phyloP scores from a whole-genome alignment of 208 protist species.

The Phytomonas sp. region DNA sequence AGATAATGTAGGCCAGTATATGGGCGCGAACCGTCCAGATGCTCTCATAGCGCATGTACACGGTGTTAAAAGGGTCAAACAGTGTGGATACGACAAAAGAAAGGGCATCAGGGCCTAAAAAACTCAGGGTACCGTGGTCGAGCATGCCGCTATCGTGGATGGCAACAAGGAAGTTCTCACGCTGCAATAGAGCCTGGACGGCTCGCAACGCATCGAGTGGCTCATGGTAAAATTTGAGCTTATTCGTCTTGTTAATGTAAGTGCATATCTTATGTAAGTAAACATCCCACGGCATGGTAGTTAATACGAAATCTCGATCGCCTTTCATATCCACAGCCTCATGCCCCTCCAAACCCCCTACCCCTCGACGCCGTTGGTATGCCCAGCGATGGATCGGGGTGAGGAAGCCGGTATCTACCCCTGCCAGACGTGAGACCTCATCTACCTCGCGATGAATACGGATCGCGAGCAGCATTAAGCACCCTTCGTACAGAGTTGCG shows the following conservation, averaged over 20 bases:
- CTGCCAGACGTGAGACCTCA: slow-evolving; percentile 28
- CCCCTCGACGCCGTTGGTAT: slow-evolving; percentile 25
- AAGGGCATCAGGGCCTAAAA: slow-evolving; percentile 27
- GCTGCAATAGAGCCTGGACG: slow-evolving; percentile 56
- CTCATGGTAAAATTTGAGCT: slow-evolving; percentile 13
- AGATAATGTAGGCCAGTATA: slow-evolving; percentile 28
- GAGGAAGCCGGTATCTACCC: slow-evolving; percentile 50
- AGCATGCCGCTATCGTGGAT: slow-evolving; percentile 46
- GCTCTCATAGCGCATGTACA: slow-evolving; percentile 28
- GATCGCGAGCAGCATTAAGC: slow-evolving; percentile 37
- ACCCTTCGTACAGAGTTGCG: slow-evolving; percentile 42
- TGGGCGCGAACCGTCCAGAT: slow-evolving; percentile 27
- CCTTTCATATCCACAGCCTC: slow-evolving; percentile 20
- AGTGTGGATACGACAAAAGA: slow-evolving; percentile 35
- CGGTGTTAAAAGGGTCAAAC: slow-evolving; percentile 63
- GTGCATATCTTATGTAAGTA: slow-evolving; percentile 58
- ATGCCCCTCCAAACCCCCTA: slow-evolving; percentile 26
- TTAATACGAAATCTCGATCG: slow-evolving; percentile 29
- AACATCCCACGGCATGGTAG: slow-evolving; percentile 50
- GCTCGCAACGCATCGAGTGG: slow-evolving; percentile 54
- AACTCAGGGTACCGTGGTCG: slow-evolving; percentile 33
- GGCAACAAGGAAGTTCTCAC: slow-evolving; percentile 69
- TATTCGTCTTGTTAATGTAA: slow-evolving; percentile 19
- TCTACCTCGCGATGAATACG: slow-evolving; percentile 42
- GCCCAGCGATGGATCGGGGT: slow-evolving; percentile 50